phyloP scores from a whole-genome alignment of 345 rosid genomes.

The Citrus sp. region DNA sequence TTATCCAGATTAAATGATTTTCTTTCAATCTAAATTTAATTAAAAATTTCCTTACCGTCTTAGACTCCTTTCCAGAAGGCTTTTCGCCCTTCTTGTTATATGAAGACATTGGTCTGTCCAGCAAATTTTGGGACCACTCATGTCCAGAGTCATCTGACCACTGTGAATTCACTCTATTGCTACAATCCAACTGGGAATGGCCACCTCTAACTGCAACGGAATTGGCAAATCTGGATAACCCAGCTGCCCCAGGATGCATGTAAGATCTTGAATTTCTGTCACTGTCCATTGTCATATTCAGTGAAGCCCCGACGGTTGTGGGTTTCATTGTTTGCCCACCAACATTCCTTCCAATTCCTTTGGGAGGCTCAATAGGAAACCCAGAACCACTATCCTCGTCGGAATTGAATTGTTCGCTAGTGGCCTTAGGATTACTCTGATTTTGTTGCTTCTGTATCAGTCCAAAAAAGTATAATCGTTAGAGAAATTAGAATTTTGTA shows the following conservation, averaged over 20 bases:
- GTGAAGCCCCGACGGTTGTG: constrained; percentile 22
- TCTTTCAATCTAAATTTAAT: not conserved
- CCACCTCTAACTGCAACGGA: constrained; percentile 83
- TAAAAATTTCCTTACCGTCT: constrained; percentile 34
- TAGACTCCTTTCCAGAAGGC: constrained; percentile 25
- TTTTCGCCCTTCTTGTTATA: constrained; percentile 36
- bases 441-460: constrained; percentile 47
- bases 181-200: constrained; percentile 48
- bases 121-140: constrained; percentile 51
- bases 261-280: constrained; percentile 50
- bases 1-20: not conserved
- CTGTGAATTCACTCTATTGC: constrained; percentile 35
- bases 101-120: constrained; percentile 31
- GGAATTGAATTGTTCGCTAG: constrained; percentile 30
- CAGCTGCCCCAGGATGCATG: constrained; percentile 38
- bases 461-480: not conserved
- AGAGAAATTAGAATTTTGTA: not conserved
- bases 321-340: constrained; percentile 32
- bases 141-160: constrained; percentile 46
- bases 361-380: constrained; percentile 41
- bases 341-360: constrained; percentile 29
- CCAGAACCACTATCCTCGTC: constrained; percentile 48
- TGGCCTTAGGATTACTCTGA: constrained; percentile 37
- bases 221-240: constrained; percentile 69
- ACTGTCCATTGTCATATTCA: constrained; percentile 24